Percentiles rank a stretch among this genome's conserved stretches.
Conservation (phyloP, 768 basidiomycete genomes). For the Boletellus ananiceps region DNA sequence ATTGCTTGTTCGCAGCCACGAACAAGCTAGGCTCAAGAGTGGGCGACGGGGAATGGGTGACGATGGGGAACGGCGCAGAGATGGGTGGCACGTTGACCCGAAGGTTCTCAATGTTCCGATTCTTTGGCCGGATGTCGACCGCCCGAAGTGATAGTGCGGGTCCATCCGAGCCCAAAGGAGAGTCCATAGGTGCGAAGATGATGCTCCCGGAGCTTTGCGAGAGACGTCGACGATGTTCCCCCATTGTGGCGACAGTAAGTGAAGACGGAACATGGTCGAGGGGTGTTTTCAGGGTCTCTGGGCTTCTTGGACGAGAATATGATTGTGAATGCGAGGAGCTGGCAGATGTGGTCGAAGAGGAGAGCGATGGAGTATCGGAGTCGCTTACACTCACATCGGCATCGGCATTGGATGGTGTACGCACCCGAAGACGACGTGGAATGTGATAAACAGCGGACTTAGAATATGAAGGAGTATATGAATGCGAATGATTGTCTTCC, state of each 20-base stretch:
- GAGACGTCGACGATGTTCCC: constrained; percentile 27
- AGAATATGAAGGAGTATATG: constrained; percentile 16
- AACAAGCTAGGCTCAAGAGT: constrained; percentile 6
- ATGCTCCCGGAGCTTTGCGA: constrained; percentile 24
- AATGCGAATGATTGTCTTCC: constrained; percentile 27
- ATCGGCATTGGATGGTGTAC: constrained; percentile 25
- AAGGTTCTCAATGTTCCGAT: constrained; percentile 28
- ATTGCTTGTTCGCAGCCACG: not conserved
- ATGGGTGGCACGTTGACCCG: constrained; percentile 28
- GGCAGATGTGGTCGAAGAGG: constrained; percentile 37
- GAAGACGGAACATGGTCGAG: constrained; percentile 24
- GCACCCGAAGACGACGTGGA: constrained; percentile 30
- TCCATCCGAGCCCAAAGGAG: constrained; percentile 20
- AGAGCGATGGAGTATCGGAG: constrained; percentile 48
- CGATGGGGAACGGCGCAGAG: constrained; percentile 13
- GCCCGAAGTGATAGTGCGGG: constrained; percentile 1
- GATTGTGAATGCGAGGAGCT: constrained; percentile 35
- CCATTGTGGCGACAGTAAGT: constrained; percentile 35
- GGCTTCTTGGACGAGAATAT: constrained; percentile 33
- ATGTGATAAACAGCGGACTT: constrained; percentile 29
- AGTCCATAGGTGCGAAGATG: constrained; percentile 19
- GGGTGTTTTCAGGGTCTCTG: constrained; percentile 30
- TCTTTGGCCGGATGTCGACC: constrained; percentile 17
- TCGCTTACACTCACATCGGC: constrained; percentile 32
- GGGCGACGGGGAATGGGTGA: constrained; percentile 15